Base-by-base conservation (phyloP, 495 filamentous ascomycete genomes). In the Penicillium silybi region DNA sequence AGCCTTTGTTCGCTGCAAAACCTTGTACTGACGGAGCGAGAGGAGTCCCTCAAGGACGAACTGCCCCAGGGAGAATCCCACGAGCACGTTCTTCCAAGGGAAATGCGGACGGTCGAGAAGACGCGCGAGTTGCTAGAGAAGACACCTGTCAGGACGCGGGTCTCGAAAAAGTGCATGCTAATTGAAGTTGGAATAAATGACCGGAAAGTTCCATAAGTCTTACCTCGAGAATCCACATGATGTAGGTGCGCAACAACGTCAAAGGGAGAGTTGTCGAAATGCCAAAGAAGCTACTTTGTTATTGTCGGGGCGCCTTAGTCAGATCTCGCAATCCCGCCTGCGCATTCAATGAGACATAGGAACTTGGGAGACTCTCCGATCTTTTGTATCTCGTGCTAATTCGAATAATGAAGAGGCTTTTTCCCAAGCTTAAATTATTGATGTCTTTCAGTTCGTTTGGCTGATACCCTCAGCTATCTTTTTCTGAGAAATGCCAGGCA, bases 61-160 rank as follows among this genome's bases (percentile, higher is more conserved):
- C 65, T 98, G 90, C 41, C 83, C 87, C 53, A 96, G 55, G 10
- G 90, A 92, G 74, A 98, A 97, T 48, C 90, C 88, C 49, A 97
- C 82, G 60, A 98, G 89, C 52, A 98, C 83, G 64, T 81, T 85
- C 85, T 97, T 98, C 93, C 93, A 98, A 46, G 95, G 92, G 74
- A 97, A 93, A 57, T 86, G 75, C 46, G 93, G 92, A 59, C 88
- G 84, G 77, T 98, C 95, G 42, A 97, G 85, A 65, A 85, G 81
- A 69, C 82, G 80, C 59, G 90, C 88, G 51, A 97, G 83, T 76
- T 89, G 86, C 92, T 96, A 66, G 54, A 54, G 38, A 35, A 11
- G 47, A 37, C 46, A 59, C 55, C 11, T 16, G 38, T 61, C 46
- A 62, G 53, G 29, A 32, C 29, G 11, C 8, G 11, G 11, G 11